Percentiles rank a stretch among this genome's conserved stretches.
These are phyloP conservation scores for Casuarina equisetifolia DNA, from an alignment of 306 rosid species.

Conservation along the genomic window DNA sequence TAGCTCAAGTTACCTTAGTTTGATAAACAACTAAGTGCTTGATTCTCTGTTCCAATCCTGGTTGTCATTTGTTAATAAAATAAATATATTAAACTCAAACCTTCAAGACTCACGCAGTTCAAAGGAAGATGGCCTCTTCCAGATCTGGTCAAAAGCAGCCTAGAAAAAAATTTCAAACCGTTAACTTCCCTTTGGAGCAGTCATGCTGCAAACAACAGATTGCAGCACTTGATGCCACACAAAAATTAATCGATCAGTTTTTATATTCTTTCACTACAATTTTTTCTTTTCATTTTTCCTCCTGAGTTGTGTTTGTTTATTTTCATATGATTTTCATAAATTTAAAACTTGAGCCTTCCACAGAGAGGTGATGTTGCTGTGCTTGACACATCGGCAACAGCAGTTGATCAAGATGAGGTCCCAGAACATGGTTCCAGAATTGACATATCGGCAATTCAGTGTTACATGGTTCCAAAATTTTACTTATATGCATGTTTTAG, in stretches of 20 bases:
- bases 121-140: neutral
- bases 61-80: neutral
- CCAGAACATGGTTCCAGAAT: neutral
- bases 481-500: conserved; percentile 8
- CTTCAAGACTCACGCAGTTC: conserved; percentile 17
- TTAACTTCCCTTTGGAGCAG: conserved; percentile 8
- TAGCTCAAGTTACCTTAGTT: conserved; percentile 30
- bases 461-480: conserved; percentile 5
- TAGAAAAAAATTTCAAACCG: conserved; percentile 7
- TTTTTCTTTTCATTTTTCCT: neutral
- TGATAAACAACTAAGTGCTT: neutral
- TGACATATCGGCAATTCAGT: conserved; percentile 1
- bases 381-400: conserved; percentile 84
- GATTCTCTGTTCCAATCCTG: neutral
- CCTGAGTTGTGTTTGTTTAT: conserved; percentile 4
- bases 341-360: conserved; percentile 23
- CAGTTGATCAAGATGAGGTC: conserved; percentile 65
- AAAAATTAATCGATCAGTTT: conserved; percentile 8
- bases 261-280: neutral
- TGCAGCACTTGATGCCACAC: conserved; percentile 10
- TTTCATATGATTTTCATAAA: neutral
- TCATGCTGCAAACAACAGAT: conserved; percentile 8
- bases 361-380: conserved; percentile 85
- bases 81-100: neutral
- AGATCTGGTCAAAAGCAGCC: conserved; percentile 18